Evolutionary conservation across 345 rosid species (phyloP).

Genomic region (Conringia planisiliqua): DNA sequence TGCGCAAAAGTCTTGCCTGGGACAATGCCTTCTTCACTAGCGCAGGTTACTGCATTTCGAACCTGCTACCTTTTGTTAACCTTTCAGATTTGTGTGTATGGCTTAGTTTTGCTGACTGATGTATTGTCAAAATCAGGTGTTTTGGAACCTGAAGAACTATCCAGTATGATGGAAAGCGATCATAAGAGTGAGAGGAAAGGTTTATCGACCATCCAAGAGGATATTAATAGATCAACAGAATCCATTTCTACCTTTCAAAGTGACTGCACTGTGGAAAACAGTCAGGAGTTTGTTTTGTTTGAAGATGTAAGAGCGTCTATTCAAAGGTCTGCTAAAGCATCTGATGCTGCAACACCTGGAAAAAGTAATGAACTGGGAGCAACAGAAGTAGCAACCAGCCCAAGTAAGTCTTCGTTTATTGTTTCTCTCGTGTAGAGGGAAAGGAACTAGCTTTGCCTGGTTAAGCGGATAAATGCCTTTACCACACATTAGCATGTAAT

Average conservation of each 20-base stretch:
- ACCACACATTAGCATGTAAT: neutral
- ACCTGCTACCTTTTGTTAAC: neutral
- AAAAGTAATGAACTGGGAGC: conserved; percentile 22
- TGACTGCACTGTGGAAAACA: conserved; percentile 55
- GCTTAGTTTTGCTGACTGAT: neutral
- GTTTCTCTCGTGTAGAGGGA: neutral
- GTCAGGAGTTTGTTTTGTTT: conserved; percentile 67
- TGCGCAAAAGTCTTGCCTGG: conserved; percentile 97
- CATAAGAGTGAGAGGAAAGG: conserved; percentile 41
- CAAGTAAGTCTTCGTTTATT: conserved; percentile 44
- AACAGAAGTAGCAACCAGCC: conserved; percentile 18
- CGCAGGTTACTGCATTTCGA: conserved; percentile 44
- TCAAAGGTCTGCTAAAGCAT: conserved; percentile 43
- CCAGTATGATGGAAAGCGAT: conserved; percentile 62
- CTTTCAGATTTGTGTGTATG: neutral
- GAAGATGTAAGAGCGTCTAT: conserved; percentile 87
- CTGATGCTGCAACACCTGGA: conserved; percentile 30
- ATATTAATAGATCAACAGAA: conserved; percentile 61
- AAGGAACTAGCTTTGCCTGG: neutral
- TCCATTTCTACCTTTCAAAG: conserved; percentile 71
- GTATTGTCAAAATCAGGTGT: conserved; percentile 49
- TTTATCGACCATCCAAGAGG: conserved; percentile 79
- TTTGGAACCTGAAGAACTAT: conserved; percentile 80
- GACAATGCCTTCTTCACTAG: conserved; percentile 91
- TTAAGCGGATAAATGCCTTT: neutral